phyloP scores from a whole-genome alignment of 2,329 filamentous ascomycete species.

The Botrytis cinerea region DNA sequence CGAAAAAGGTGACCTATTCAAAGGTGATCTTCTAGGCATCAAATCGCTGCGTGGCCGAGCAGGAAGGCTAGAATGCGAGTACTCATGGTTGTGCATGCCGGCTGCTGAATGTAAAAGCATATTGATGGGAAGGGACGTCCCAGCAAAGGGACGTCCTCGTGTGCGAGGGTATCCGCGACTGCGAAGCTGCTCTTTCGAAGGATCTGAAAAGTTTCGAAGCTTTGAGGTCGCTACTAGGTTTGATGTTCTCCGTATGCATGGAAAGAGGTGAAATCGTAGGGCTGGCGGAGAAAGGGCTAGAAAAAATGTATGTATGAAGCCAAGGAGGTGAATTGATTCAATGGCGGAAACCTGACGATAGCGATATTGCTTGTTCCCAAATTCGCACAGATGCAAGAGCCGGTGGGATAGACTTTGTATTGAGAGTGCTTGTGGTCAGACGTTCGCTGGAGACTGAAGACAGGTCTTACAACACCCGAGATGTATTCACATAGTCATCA shows the following conservation, averaged over 20 bases:
- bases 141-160: slow-evolving; percentile 23
- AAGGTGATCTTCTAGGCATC: slow-evolving; percentile 33
- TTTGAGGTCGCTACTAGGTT: neutral
- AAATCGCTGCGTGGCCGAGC: slow-evolving; percentile 25
- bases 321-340: slow-evolving; percentile 9
- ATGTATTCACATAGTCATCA: slow-evolving; percentile 21
- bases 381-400: slow-evolving; percentile 5
- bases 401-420: neutral
- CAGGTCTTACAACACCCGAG: slow-evolving; percentile 24
- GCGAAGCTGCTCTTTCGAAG: neutral
- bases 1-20: slow-evolving; percentile 40
- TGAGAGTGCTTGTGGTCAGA: slow-evolving; percentile 4
- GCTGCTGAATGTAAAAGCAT: slow-evolving; percentile 41
- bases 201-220: slow-evolving; percentile 5
- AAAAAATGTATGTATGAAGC: slow-evolving; percentile 7
- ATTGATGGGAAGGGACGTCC: slow-evolving; percentile 27
- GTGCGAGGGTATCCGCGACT: slow-evolving; percentile 19
- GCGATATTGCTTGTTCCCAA: slow-evolving; percentile 5
- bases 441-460: slow-evolving; percentile 27
- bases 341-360: neutral
- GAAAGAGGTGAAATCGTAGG: slow-evolving; percentile 11
- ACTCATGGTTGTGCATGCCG: slow-evolving; percentile 39
- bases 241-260: slow-evolving; percentile 8
- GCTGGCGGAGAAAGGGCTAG: neutral
- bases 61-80: slow-evolving; percentile 28